Percentiles rank a stretch among this genome's conserved stretches.
These are phyloP conservation scores for Setomelanomma holmii DNA, from an alignment of 2,329 filamentous ascomycete genomes.

Conservation along the genomic window DNA sequence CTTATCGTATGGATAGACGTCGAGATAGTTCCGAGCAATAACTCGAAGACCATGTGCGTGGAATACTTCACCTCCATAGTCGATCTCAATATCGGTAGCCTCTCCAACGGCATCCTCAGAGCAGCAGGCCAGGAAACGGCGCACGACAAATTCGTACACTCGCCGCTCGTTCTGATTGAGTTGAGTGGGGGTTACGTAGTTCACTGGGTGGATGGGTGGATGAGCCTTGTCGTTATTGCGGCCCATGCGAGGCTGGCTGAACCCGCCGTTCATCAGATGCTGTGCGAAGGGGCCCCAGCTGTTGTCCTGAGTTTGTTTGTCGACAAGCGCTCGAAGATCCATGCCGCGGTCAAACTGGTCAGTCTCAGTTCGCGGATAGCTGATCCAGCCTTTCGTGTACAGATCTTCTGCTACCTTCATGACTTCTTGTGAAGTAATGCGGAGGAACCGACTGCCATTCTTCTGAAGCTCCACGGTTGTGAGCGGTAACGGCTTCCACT, in stretches of 20 bases:
- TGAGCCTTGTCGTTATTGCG: constrained; percentile 95
- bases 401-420: constrained; percentile 86
- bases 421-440: constrained; percentile 88
- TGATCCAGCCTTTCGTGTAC: constrained; percentile 95
- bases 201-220: constrained; percentile 94
- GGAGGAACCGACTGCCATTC: constrained; percentile 85
- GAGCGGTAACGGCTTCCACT: constrained; percentile 90
- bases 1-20: constrained; percentile 95
- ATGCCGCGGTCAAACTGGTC: constrained; percentile 93
- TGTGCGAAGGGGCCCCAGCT: constrained; percentile 85
- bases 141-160: constrained; percentile 90
- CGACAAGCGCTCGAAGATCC: constrained; percentile 78
- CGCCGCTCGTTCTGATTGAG: constrained; percentile 72
- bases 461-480: constrained; percentile 98
- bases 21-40: constrained; percentile 87
- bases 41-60: constrained; percentile 84
- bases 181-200: constrained; percentile 71
- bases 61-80: constrained; percentile 85
- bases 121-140: constrained; percentile 93
- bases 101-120: constrained; percentile 91
- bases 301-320: constrained; percentile 80
- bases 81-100: constrained; percentile 82
- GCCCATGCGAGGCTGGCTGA: constrained; percentile 81
- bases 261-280: constrained; percentile 74
- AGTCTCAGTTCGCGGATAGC: constrained; percentile 96